Percentiles rank a stretch among this genome's conserved stretches.
Conservation (phyloP, 129 eudicot species). For the Helianthus annuus region HanXRQr2.0-SUNRISE NC_035433.2:96504777-96505276, state of each 20-base stretch:
- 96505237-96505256: slow-evolving; percentile 97
- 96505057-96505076: neutral
- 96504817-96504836: neutral
- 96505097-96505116: slow-evolving; percentile 89
- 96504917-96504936: no score
- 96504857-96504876: no score
- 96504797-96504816: neutral
- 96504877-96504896: no score
- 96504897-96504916: no score
- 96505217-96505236: slow-evolving; percentile 89
- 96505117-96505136: slow-evolving; percentile 88
- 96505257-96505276: slow-evolving; percentile 97
- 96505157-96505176: slow-evolving; percentile 92
- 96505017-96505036: neutral
- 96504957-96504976: no score
- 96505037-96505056: neutral
- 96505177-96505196: slow-evolving; percentile 91
- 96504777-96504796: neutral
- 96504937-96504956: no score
- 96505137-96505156: slow-evolving; percentile 86
- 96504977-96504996: no score
- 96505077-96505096: neutral
- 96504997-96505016: no score
- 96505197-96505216: slow-evolving; percentile 96
- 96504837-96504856: no score